A percentile compares a stretch with the other conserved stretches of the same genome.
These are phyloP conservation scores for Botryosphaeria agaves DNA, from an alignment of 2,329 filamentous ascomycete genomes.

Conservation along the genomic window DNA sequence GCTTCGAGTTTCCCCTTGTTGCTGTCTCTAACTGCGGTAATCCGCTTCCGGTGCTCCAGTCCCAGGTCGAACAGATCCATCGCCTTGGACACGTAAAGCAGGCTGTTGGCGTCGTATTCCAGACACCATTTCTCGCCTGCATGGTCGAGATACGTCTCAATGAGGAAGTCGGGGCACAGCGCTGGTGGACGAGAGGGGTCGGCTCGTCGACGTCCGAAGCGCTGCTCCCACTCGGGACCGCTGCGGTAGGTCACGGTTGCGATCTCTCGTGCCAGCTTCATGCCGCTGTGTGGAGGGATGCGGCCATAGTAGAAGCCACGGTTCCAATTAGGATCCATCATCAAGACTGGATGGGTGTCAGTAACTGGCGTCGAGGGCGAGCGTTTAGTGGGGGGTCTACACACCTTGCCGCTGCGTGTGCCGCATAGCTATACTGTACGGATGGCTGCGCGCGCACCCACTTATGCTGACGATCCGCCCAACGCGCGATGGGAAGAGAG, in stretches of 20 bases:
- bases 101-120: slow-evolving; percentile 88
- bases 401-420: slow-evolving; percentile 76
- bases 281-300: slow-evolving; percentile 83
- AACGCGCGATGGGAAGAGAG: slow-evolving; percentile 68
- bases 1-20: slow-evolving; percentile 41
- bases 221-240: slow-evolving; percentile 92
- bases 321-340: slow-evolving; percentile 98
- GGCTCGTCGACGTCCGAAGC: slow-evolving; percentile 75
- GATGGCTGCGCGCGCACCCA: slow-evolving; percentile 85
- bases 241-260: slow-evolving; percentile 95
- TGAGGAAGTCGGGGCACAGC: slow-evolving; percentile 91
- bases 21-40: slow-evolving; percentile 42
- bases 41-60: slow-evolving; percentile 45
- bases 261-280: slow-evolving; percentile 96
- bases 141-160: slow-evolving; percentile 96
- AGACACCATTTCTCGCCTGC: slow-evolving; percentile 97
- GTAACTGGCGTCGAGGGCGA: background rate
- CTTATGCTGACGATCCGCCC: slow-evolving; percentile 74
- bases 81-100: slow-evolving; percentile 92
- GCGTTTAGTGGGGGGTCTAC: slow-evolving; percentile 2
- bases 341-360: slow-evolving; percentile 43
- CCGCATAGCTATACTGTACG: slow-evolving; percentile 96
- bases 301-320: slow-evolving; percentile 71
- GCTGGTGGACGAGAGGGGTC: slow-evolving; percentile 77
- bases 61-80: slow-evolving; percentile 98